Base-by-base conservation (phyloP, 768 basidiomycete genomes). In the Pisolithus marmoratus region DNA sequence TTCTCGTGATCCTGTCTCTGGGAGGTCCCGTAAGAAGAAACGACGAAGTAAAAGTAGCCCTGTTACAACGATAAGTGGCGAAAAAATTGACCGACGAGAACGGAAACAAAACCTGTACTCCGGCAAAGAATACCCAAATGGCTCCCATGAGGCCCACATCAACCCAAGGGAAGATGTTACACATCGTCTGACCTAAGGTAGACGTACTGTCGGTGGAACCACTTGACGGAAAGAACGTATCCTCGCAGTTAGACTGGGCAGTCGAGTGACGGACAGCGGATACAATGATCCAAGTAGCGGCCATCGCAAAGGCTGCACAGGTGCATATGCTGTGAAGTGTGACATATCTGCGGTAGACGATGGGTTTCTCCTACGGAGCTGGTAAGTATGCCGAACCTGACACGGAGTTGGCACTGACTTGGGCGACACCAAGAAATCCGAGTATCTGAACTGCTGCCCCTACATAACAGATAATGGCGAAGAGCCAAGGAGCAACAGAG, bases 101-200 rank as follows among this genome's bases (percentile, higher is more conserved):
- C 2, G n/a, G n/a, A 29, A 1, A 60, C 84, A 5, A 59, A 67
- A 86, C 87, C 66, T 95, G 92, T 34, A 89, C 72, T 54, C 85
- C 72, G n/a, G 79, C 80, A 24, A 96, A 73, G 15, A 96, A 62
- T 9, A 88, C 68, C 90, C 94, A 97, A 6, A 96, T 73, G 8
- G 81, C 90, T 19, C 77, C 87, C 92, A 98, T 94, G 51, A 97
- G 72, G 36, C 94, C 94, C 14, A 96, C 74, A 60, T 90, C 88
- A 9, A 91, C 88, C 90, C 93, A 96, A 5, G 92, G 77, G 63
- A 97, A 95, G 50, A 96, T 86, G 44, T 84, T 75, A 70, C 96
- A 99, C 22, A 98, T 76, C 5, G 79, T 82, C 34, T 83, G 67
- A 6, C 83, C 88, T 64, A 91, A 79, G 36, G 66, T 60, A 14